Evolutionary conservation across 345 rosid genomes (phyloP).

Genomic region (Corchorus olitorius): DNA sequence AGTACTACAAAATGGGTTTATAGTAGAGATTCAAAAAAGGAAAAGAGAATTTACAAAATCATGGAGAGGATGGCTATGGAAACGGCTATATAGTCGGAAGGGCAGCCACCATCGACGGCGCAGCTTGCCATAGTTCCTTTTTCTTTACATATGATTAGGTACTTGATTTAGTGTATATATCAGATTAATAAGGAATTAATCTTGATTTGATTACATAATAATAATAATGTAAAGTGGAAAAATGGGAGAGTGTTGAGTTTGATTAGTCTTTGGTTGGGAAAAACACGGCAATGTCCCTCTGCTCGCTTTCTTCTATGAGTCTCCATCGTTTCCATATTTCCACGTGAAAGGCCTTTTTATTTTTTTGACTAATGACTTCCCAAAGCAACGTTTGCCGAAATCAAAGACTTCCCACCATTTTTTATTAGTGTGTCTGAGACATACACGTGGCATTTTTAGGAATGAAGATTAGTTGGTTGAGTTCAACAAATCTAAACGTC

Average conservation of each 20-base stretch:
- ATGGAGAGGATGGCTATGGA: constrained; percentile 56
- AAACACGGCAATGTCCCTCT: neutral
- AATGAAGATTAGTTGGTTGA: neutral
- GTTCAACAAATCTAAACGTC: neutral
- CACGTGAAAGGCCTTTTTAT: neutral
- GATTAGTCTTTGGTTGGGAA: constrained; percentile 1
- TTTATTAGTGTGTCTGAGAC: neutral
- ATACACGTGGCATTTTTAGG: neutral
- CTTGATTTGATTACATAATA: neutral
- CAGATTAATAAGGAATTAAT: neutral
- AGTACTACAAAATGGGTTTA: neutral
- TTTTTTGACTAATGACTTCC: neutral
- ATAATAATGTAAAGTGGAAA: neutral
- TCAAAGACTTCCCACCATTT: neutral
- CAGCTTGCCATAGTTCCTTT: constrained; percentile 48
- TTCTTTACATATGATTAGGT: neutral
- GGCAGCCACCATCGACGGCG: constrained; percentile 74
- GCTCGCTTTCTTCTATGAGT: neutral
- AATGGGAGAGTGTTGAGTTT: neutral
- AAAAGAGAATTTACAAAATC: constrained; percentile 47
- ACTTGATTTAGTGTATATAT: neutral
- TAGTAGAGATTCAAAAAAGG: neutral
- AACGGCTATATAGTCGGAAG: constrained; percentile 79
- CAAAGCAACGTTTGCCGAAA: constrained; percentile 7
- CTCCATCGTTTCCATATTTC: constrained; percentile 14